Evolutionary conservation across 345 rosid species (phyloP).

Genomic region (Excoecaria agallocha): DNA sequence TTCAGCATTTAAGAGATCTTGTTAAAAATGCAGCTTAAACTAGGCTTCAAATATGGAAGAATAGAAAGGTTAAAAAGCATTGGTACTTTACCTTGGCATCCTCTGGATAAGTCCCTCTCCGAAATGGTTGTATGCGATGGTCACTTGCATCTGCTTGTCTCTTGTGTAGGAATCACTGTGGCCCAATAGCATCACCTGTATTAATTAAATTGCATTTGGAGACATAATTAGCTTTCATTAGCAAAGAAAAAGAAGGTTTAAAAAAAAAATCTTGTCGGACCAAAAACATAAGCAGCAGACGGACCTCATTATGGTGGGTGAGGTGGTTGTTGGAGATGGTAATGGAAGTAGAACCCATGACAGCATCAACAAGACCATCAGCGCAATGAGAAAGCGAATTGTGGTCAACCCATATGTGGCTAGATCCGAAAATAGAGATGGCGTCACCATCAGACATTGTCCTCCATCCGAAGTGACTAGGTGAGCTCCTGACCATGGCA

Average conservation of each 20-base stretch:
- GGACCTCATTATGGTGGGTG: constrained; percentile 91
- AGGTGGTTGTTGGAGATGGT: constrained; percentile 86
- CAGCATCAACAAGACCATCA: constrained; percentile 94
- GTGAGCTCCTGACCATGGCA: constrained; percentile 88
- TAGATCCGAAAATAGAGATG: constrained; percentile 78
- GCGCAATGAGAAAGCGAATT: constrained; percentile 90
- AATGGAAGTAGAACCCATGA: constrained; percentile 92
- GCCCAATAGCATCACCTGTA: constrained; percentile 83
- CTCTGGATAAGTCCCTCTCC: constrained; percentile 92
- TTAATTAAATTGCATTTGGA: constrained; percentile 4
- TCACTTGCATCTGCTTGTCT: constrained; percentile 92
- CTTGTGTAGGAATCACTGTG: constrained; percentile 81
- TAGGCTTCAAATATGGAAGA: neutral
- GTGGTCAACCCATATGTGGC: constrained; percentile 91
- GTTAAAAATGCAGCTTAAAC: constrained; percentile 9
- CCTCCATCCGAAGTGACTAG: constrained; percentile 83
- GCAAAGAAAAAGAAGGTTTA: neutral
- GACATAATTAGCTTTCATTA: neutral
- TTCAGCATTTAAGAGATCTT: constrained; percentile 2
- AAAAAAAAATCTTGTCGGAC: neutral
- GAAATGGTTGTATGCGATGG: constrained; percentile 93
- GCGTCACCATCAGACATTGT: constrained; percentile 93
- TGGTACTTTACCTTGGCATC: constrained; percentile 72
- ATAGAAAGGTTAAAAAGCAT: neutral
- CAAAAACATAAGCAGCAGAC: constrained; percentile 6